A percentile compares a stretch with the other conserved stretches of the same genome.
Conservation (phyloP, 2,329 filamentous ascomycete genomes). For the Scopulariopsis brevicaulis region DNA sequence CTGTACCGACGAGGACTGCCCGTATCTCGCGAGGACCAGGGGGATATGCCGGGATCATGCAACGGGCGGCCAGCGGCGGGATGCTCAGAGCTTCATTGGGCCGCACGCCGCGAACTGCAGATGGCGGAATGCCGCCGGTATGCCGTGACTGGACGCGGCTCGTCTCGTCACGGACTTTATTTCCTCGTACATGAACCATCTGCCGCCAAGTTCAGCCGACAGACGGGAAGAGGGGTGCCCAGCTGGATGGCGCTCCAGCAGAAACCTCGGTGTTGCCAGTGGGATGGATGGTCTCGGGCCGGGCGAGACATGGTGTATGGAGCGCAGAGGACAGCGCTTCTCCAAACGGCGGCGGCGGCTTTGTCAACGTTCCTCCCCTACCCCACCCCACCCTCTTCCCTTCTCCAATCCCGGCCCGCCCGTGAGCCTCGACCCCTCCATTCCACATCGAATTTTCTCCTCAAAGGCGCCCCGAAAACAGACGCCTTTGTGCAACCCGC, state of each 20-base stretch:
- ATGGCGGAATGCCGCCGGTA: neutral
- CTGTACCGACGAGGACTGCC: neutral
- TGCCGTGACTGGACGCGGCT: neutral
- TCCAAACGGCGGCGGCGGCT: neutral
- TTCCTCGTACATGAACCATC: no score
- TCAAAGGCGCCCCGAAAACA: neutral
- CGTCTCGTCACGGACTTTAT: neutral
- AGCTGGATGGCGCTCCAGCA: neutral
- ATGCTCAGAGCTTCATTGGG: neutral
- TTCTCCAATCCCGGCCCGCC: neutral
- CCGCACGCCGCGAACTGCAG: neutral
- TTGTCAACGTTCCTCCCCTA: neutral
- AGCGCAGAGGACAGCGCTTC: neutral
- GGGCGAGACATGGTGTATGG: neutral
- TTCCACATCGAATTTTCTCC: neutral
- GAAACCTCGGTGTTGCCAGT: neutral
- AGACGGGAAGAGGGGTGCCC: neutral
- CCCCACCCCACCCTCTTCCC: neutral
- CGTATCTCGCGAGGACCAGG: neutral
- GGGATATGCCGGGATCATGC: neutral
- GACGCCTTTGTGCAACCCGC: neutral
- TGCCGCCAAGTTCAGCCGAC: no score
- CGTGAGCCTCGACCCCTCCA: neutral
- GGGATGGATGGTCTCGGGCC: neutral
- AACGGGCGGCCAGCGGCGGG: neutral